phyloP scores from a whole-genome alignment of 148 eudicot genomes.

The Cornus kousa region DNA sequence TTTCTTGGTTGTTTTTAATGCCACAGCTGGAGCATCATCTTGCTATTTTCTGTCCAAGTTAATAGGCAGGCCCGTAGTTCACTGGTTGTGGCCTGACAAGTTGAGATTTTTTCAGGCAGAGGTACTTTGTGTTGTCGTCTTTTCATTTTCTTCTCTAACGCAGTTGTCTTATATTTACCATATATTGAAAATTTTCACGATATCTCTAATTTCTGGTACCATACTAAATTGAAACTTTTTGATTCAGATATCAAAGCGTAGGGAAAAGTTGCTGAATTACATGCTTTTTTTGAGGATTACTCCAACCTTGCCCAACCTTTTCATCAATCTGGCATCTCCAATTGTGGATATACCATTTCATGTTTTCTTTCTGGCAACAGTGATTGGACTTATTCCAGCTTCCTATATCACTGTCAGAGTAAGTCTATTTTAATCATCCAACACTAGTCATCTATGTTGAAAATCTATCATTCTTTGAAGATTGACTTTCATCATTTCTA shows the following conservation, averaged over 20 bases:
- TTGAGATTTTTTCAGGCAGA: constrained; percentile 74
- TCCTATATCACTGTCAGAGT: constrained; percentile 83
- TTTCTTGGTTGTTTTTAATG: constrained; percentile 78
- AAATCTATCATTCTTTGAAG: no score
- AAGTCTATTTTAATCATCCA: constrained; percentile 17
- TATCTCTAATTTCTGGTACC: neutral
- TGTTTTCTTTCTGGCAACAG: constrained; percentile 75
- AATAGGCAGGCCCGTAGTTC: constrained; percentile 84
- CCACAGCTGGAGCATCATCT: constrained; percentile 88
- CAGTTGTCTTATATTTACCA: neutral
- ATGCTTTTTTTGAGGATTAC: constrained; percentile 81
- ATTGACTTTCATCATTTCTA: neutral
- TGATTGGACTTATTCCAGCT: constrained; percentile 78
- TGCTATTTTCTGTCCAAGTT: constrained; percentile 80
- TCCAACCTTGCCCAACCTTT: constrained; percentile 86
- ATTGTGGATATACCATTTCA: constrained; percentile 89
- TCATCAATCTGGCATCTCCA: constrained; percentile 92
- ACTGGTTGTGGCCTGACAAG: constrained; percentile 90
- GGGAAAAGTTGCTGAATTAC: constrained; percentile 71
- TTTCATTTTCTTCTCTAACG: neutral
- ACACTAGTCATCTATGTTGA: neutral
- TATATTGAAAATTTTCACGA: neutral
- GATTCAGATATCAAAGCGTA: constrained; percentile 74
- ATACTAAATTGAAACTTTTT: neutral
- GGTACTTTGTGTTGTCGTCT: constrained; percentile 32